Conservation (phyloP, 345 rosid species). For the Syzygium jambos region DNA sequence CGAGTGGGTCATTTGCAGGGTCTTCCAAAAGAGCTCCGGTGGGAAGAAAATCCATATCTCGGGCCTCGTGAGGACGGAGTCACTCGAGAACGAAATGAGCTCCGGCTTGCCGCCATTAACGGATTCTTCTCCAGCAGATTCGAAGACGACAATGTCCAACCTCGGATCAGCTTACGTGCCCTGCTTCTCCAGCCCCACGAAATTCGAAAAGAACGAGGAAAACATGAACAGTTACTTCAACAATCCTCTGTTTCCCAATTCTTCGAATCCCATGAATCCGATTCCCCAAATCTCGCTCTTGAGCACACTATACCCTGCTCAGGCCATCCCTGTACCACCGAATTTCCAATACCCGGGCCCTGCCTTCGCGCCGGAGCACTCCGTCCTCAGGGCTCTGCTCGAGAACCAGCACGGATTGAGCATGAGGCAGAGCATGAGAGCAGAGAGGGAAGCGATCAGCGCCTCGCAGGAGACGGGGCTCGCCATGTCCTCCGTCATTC, state of each 20-base stretch:
- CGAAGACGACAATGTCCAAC: conserved; percentile 11
- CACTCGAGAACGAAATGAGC: conserved; percentile 32
- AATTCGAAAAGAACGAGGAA: conserved; percentile 18
- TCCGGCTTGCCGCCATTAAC: conserved; percentile 54
- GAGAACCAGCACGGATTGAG: conserved; percentile 22
- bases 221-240: conserved; percentile 7
- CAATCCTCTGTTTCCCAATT: conserved; percentile 23
- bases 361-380: conserved; percentile 32
- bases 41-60: conserved; percentile 74
- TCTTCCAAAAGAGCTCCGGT: conserved; percentile 63
- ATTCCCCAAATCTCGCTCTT: conserved; percentile 23
- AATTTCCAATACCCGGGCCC: conserved; percentile 22
- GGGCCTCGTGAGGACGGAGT: conserved; percentile 17
- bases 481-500: conserved; percentile 37
- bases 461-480: conserved; percentile 53
- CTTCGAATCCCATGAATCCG: background rate
- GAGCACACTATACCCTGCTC: conserved; percentile 26
- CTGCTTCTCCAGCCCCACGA: conserved; percentile 66
- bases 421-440: conserved; percentile 20
- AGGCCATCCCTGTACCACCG: conserved; percentile 10
- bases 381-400: conserved; percentile 38
- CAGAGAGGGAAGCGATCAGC: conserved; percentile 21
- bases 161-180: conserved; percentile 49
- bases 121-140: conserved; percentile 36
- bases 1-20: conserved; percentile 93